These are phyloP conservation scores for Carex scoparia DNA, from an alignment of 176 grass and related monocot genomes.

Conservation along the genomic window DNA sequence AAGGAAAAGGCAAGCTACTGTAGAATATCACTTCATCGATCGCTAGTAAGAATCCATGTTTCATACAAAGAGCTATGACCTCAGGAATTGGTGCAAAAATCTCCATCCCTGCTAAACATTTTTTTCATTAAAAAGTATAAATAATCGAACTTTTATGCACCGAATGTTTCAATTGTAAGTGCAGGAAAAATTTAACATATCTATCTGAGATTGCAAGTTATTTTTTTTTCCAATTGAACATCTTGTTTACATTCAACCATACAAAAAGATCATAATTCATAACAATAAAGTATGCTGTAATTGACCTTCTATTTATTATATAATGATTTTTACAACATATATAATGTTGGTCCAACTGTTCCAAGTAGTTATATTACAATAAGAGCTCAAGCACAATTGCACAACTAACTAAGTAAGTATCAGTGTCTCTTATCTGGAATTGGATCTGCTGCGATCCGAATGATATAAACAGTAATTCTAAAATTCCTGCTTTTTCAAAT, in stretches of 20 bases:
- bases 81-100: conserved; percentile 39
- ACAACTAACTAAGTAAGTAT: too few relatives aligned
- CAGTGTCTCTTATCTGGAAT: too few relatives aligned
- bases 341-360: not conserved
- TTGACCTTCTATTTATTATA: not conserved
- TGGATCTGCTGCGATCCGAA: too few relatives aligned
- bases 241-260: conserved; percentile 1
- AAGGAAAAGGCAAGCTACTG: too few relatives aligned
- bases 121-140: not conserved
- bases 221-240: conserved; percentile 26
- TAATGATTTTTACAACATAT: not conserved
- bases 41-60: conserved; percentile 20
- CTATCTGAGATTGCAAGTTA: conserved; percentile 36
- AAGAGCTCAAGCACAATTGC: too few relatives aligned
- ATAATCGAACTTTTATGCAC: not conserved
- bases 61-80: not conserved
- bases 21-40: conserved; percentile 32
- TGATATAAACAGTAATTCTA: too few relatives aligned
- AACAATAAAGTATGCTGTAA: not conserved
- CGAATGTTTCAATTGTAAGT: not conserved
- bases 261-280: too few relatives aligned
- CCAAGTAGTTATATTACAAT: too few relatives aligned
- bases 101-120: conserved; percentile 41
- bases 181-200: not conserved
- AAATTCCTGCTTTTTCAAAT: too few relatives aligned